Evolutionary conservation across 2,329 filamentous ascomycete genomes (phyloP), one percentile per base, ranked within the genome.

Genomic region (Hirsutella minnesotensis): DNA sequence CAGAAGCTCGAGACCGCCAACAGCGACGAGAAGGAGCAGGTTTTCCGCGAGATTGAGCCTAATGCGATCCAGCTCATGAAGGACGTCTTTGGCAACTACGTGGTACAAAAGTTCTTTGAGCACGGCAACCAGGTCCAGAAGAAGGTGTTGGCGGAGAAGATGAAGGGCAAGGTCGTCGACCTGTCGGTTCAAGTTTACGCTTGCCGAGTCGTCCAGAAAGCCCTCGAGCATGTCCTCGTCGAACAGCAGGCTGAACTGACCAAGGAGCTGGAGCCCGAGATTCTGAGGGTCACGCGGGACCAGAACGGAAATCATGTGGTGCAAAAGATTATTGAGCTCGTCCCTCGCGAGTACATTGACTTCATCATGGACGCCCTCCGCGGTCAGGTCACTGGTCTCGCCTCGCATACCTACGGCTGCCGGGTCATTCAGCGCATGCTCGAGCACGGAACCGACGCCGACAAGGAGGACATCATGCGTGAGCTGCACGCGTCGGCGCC

Each of bases 41-140:
- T 96, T 1, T 96, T 95, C 67, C 71, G 74, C 1, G 92, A 96
- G 61, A 87, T 98, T 38, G 76, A 85, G 52, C 77, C 80, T 1
- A 92, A 98, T 51, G 79, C 83, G 2, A 63, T 94, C 24, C 87
- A 90, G 56, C 68, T 98, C 39, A 95, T 95, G 87, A 90, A 83
- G 38, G 92, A 96, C 59, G 83, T 96, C 0, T 98, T 95, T 57
- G 92, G 92, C 42, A 98, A 98, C 61, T 98, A 96, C 57, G 92
- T 98, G 30, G 89, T 96, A 33, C 92, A 98, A 57, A 96, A 95
- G 60, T 81, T 96, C 58, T 95, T 96, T 48, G 90, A 96, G 59
- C 87, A 96, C 59, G 90, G 92, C 33, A 94, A 87, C 52, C 89
- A 95, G 62, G 75, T 81, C 0, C 92, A 98, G 66, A 98, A 98